These are phyloP conservation scores for Elaphomyces granulatus DNA, from an alignment of 495 filamentous ascomycete species.

Conservation along the genomic window DNA sequence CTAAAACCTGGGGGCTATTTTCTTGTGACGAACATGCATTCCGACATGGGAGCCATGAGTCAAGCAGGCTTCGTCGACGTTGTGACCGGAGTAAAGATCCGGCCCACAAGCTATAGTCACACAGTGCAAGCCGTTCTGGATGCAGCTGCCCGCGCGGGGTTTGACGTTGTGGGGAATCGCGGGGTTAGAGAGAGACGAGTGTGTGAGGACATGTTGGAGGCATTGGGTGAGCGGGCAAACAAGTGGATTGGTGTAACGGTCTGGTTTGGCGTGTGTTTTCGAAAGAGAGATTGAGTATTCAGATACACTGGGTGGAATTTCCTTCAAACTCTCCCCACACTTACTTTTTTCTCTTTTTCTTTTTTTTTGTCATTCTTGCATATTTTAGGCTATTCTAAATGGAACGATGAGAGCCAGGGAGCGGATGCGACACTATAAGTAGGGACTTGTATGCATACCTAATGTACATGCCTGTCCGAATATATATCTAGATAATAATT, in stretches of 20 bases:
- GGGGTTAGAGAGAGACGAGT: background rate
- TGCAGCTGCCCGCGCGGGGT: conserved; percentile 38
- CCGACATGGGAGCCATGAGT: conserved; percentile 47
- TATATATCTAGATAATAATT: too few relatives aligned
- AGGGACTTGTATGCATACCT: too few relatives aligned
- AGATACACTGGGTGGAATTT: too few relatives aligned
- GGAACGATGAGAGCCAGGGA: background rate
- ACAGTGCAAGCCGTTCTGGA: conserved; percentile 37
- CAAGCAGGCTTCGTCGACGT: conserved; percentile 55
- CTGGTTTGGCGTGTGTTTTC: conserved; percentile 50
- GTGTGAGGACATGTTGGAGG: conserved; percentile 21
- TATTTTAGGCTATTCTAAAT: background rate
- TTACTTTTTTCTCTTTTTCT: too few relatives aligned
- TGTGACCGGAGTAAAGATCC: conserved; percentile 42
- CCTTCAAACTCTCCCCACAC: too few relatives aligned
- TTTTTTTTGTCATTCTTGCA: background rate
- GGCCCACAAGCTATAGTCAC: conserved; percentile 48
- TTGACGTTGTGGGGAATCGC: conserved; percentile 23
- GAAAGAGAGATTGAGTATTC: too few relatives aligned
- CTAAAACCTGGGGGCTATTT: conserved; percentile 38
- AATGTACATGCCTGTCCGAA: too few relatives aligned
- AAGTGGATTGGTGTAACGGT: conserved; percentile 58
- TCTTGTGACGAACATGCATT: conserved; percentile 61
- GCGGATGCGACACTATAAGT: too few relatives aligned
- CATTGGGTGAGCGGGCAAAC: conserved; percentile 41